Base-by-base conservation (phyloP, 2,329 filamentous ascomycete genomes). In the Leptographium lundbergii region DNA sequence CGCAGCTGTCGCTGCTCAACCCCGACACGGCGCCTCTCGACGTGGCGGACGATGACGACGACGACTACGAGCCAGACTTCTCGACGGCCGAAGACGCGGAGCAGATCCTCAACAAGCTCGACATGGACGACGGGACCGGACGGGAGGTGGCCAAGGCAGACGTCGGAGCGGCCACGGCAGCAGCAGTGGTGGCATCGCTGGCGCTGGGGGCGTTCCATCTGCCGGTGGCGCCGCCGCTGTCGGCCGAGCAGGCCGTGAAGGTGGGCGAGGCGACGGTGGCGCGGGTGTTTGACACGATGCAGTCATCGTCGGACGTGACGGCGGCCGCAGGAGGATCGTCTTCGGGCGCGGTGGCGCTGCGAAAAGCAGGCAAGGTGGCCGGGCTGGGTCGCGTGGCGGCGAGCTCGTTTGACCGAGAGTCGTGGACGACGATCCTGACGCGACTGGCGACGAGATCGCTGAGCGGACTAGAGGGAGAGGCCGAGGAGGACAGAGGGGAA, bases 51-150 rank as follows among this genome's bases (percentile, higher is more conserved):
- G 91, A 95, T 50, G 91, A 96, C 64, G 71, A 67, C 52, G 89
- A 96, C 65, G 89, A 96, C 66, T 96, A 96, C 67, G 92, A 96
- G 67, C 91, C 92, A 0, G 88, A 95, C 67, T 91, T 90, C 65
- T 84, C 86, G 61, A 81, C 87, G 10, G 82, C 84, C 42, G 89
- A 95, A 69, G 85, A 89, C 64, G 82, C 82, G 1, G 87, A 91
- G 66, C 88, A 92, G 67, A 85, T 89, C 36, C 73, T 87, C 55
- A 89, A 92, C 70, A 88, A 88, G 68, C 77, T 90, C 17, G 88
- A 92, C 67, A 82, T 82, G 61, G 77, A 85, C 6, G n/a, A 74
- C 82, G 4, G 78, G 53, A 77, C 81, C 34, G 68, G 68, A 50
- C 69, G 78, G 5, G 70, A 78, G 29, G 70, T 59, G 6, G 73